Evolutionary conservation across 2,329 filamentous ascomycete species (phyloP).

Genomic region (Epichloe baconii): DNA sequence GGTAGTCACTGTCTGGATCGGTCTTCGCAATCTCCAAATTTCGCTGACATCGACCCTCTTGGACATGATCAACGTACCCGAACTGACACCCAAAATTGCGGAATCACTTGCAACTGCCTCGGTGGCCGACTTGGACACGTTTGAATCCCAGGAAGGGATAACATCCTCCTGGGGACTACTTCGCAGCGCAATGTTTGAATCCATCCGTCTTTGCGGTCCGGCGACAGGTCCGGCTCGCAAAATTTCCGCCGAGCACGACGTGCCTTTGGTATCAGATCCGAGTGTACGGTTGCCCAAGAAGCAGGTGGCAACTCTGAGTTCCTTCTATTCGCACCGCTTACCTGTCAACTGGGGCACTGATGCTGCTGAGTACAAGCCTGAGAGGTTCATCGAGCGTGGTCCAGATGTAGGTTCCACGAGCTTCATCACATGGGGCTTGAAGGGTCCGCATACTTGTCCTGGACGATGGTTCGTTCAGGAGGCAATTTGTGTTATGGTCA

Average conservation of each 20-base stretch:
- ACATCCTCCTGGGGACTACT: neutral
- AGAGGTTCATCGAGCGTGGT: neutral
- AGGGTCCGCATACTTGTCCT: neutral
- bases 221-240: neutral
- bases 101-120: neutral
- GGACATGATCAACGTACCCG: neutral
- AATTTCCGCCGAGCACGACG: neutral
- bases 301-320: neutral
- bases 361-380: neutral
- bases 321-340: neutral
- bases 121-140: neutral
- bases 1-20: neutral
- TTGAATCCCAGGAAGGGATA: neutral
- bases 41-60: neutral
- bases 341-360: neutral
- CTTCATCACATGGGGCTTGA: neutral
- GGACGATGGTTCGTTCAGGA: neutral
- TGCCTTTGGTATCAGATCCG: neutral
- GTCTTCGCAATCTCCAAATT: neutral
- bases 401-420: neutral
- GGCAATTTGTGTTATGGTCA: neutral
- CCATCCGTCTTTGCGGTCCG: neutral
- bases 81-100: neutral
- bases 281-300: neutral
- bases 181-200: neutral